A percentile compares a stretch with the other conserved stretches of the same genome.
Conservation (phyloP, 306 rosid species). For the Potentilla sterilis region DNA sequence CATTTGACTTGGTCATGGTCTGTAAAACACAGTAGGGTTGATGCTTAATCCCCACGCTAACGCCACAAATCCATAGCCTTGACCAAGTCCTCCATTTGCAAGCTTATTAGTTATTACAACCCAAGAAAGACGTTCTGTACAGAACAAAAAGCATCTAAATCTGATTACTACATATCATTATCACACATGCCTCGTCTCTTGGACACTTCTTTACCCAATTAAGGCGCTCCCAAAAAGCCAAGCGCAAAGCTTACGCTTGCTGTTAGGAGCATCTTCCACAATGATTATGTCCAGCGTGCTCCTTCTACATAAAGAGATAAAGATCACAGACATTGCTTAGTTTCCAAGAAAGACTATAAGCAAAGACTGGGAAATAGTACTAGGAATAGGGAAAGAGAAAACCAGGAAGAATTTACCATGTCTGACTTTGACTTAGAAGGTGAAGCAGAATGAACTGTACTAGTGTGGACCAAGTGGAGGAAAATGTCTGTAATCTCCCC, state of each 20-base stretch:
- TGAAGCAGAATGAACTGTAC: not conserved
- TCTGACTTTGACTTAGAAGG: constrained; percentile 14
- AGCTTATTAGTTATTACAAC: not conserved
- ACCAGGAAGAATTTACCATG: constrained; percentile 16
- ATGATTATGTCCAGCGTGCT: constrained; percentile 15
- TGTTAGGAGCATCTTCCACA: constrained; percentile 2
- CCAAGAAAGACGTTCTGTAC: not conserved
- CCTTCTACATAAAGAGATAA: not conserved
- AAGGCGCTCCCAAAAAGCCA: not conserved
- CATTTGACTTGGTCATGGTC: not conserved
- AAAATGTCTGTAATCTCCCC: constrained; percentile 8
- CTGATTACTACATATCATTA: not conserved
- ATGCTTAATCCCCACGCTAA: not conserved
- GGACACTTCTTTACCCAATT: not conserved
- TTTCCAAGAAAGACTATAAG: constrained; percentile 1
- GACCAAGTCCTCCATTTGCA: not conserved
- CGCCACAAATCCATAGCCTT: not conserved
- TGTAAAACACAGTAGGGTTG: not conserved
- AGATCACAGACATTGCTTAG: not conserved
- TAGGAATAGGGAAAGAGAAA: not conserved
- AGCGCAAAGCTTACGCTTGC: not conserved
- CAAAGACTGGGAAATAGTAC: not conserved
- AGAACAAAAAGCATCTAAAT: not conserved
- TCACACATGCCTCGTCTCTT: not conserved
- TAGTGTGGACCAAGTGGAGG: not conserved